Base-by-base conservation (phyloP, 441 rosid species). In the Hura crepitans region DNA sequence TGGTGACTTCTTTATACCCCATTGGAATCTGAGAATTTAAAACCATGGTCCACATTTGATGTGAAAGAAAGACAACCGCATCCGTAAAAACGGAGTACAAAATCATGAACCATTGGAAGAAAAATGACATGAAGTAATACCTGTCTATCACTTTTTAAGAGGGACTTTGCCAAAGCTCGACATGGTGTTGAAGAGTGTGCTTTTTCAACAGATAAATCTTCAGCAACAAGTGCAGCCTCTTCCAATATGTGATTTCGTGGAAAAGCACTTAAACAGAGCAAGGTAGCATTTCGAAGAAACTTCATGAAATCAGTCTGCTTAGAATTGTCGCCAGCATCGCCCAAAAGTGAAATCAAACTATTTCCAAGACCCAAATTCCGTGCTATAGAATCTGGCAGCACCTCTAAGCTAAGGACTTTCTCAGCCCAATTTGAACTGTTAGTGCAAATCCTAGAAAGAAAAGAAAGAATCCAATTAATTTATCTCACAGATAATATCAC, bases 101-200 rank as follows among this genome's bases (percentile, higher is more conserved):
- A 56, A 27, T 65, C 55, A 65, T 33, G 27, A 14, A 20, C 54
- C 31, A 14, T 20, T 51, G 57, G 6, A 53, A 42, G 39, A 35
- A 56, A 55, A 70, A 54, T 62, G 13, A 46, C 46, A 72, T 15
- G 50, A 74, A 66, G 63, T 64, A 57, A 45, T 82, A 94, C 99
- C 95, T 92, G 96, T 62, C 97, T 87, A 77, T 95, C 98, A 78
- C 79, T 81, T 85, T 92, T 95, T 68, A 95, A 82, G 67, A 95
- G 97, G 63, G 85, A 82, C 81, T 90, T 95, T 39, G 99, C 99
- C 78, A 95, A 79, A 72, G 84, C 74, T 68, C 92, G 89, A 74
- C 94, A 92, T 62, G 97, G 93, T 62, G 97, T 81, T 69, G 82
- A 82, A 70, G 94, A 80, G 78, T 82, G 83, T 82, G 74, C 81